Evolutionary conservation across 2,329 filamentous ascomycete species (phyloP), one percentile per base, ranked within the genome.

Genomic region (Diaporthe ilicicola): DNA sequence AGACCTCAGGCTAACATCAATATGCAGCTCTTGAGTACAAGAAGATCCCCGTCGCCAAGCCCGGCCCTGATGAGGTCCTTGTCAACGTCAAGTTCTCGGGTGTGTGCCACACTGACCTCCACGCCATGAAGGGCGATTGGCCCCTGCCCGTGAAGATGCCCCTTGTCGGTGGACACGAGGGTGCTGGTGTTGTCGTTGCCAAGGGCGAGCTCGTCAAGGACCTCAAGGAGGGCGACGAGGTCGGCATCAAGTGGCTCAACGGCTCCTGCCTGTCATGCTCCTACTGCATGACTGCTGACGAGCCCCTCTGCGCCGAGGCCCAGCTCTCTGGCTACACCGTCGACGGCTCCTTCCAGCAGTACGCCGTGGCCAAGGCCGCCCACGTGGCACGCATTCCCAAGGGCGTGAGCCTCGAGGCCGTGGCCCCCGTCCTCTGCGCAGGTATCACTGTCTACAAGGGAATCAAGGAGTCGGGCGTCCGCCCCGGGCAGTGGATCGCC

Each of bases 61-160:
- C 95, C 48, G 94, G 91, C 27, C 92, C 94, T 66, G 94, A 97
- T 84, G 93, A 98, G 84, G 93, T 97, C 76, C 92, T 98, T 69
- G 88, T 97, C 42, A 97, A 94, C 82, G 93, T 97, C 72, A 97
- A 97, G 85, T 94, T 96, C 82, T 94, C 93, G 0, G 90, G 89
- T 48, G 91, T 88, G 34, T 85, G 87, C 69, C 90, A 97, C 86
- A 96, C 94, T 48, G 94, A 97, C 81, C 87, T 87, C 59, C 87
- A 89, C 81, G 94, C 93, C 77, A 88, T 95, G 82, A 92, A 93
- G 74, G 94, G 94, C 69, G 94, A 97, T 84, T 97, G 94, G 94
- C 94, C 94, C 65, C 83, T 97, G 67, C 81, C 86, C n/a, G 89
- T 88, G 78, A 97, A 97, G 85, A 84, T 95, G 74, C 94, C 94